Conservation (phyloP, 176 grass and related monocot genomes). For the Phoenix roebelenii region DNA sequence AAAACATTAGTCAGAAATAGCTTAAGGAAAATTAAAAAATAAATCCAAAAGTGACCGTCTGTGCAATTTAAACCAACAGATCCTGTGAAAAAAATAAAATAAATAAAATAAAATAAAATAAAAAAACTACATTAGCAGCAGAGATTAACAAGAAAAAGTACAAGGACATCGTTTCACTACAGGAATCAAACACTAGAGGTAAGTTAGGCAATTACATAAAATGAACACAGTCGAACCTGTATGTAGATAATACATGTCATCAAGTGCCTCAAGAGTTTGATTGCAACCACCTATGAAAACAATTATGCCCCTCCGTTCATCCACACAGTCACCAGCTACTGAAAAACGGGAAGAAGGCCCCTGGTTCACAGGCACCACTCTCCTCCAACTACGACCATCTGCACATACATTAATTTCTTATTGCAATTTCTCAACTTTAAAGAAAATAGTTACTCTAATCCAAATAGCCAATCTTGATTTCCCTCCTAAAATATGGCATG, state of each 20-base stretch:
- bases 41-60: background rate
- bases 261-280: slow-evolving; percentile 28
- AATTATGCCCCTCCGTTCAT: slow-evolving; percentile 18
- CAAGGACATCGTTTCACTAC: background rate
- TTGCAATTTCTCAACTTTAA: background rate
- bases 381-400: slow-evolving; percentile 22
- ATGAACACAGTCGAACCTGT: slow-evolving; percentile 22
- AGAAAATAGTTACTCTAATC: background rate
- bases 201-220: background rate
- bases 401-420: background rate
- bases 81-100: background rate
- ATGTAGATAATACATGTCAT: slow-evolving; percentile 34
- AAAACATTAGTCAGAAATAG: background rate
- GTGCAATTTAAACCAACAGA: background rate
- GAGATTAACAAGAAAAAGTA: too few species aligned
- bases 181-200: background rate
- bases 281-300: slow-evolving; percentile 27
- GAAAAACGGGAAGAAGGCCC: slow-evolving; percentile 26
- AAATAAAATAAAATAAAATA: too few species aligned
- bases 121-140: too few species aligned
- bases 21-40: too few species aligned
- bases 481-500: too few species aligned
- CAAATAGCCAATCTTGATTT: background rate
- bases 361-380: slow-evolving; percentile 10
- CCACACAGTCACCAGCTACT: slow-evolving; percentile 27